Percentiles rank a stretch among this genome's conserved stretches.
Conservation (phyloP, 441 rosid genomes). For the Syzygium malaccense region DNA sequence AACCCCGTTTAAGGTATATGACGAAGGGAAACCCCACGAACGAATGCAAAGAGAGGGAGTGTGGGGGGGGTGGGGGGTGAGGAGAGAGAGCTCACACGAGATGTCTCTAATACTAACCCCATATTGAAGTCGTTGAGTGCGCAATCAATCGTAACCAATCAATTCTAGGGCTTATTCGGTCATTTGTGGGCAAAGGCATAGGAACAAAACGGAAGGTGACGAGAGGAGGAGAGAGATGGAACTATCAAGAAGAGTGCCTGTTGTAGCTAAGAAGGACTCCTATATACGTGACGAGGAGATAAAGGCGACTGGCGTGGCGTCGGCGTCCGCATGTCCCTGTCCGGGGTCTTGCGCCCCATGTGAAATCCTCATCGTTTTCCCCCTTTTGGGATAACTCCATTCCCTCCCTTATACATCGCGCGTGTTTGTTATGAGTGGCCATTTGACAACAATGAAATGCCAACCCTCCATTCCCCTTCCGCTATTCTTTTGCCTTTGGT, state of each 20-base stretch:
- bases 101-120: background rate
- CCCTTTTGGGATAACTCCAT: background rate
- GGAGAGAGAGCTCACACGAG: background rate
- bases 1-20: background rate
- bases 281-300: slow-evolving; percentile 19
- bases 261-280: background rate
- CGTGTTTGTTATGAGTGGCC: background rate
- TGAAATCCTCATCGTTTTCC: background rate
- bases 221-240: background rate
- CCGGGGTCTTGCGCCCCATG: background rate
- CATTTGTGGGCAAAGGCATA: background rate
- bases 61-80: background rate
- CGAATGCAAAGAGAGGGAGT: background rate
- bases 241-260: background rate
- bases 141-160: background rate
- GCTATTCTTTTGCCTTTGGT: background rate
- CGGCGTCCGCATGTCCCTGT: slow-evolving; percentile 20
- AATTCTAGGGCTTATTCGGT: background rate
- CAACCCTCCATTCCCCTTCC: background rate
- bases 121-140: background rate
- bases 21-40: background rate
- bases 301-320: slow-evolving; percentile 33
- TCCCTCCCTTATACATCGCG: background rate
- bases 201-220: background rate
- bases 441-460: background rate